Conservation (phyloP, 1,284 basidiomycete species). For the Phlebopus sp. region DNA sequence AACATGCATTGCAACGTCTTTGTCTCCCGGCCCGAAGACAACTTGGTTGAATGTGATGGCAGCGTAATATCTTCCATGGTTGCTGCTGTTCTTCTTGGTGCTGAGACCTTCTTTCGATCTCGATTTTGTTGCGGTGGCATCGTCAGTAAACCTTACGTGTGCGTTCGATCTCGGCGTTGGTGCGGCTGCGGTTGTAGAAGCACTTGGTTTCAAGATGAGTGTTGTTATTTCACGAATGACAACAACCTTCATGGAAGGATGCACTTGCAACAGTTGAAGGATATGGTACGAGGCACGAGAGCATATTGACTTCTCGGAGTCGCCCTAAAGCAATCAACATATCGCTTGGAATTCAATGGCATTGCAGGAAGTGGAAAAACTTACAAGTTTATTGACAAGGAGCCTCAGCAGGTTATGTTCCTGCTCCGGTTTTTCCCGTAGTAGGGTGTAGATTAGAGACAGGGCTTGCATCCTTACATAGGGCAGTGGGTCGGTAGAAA, state of each 20-base stretch:
- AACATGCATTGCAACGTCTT: conserved; percentile 77
- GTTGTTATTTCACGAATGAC: conserved; percentile 86
- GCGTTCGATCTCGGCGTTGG: conserved; percentile 34
- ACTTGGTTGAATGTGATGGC: conserved; percentile 95
- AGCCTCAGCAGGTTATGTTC: conserved; percentile 93
- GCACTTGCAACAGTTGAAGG: conserved; percentile 85
- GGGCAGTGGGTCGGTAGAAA: conserved; percentile 84
- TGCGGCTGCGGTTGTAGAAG: conserved; percentile 41
- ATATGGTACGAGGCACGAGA: conserved; percentile 90
- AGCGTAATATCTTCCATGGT: conserved; percentile 86
- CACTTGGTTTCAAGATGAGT: conserved; percentile 66
- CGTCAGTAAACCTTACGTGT: conserved; percentile 42
- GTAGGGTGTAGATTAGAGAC: conserved; percentile 72
- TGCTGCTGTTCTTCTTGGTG: conserved; percentile 41
- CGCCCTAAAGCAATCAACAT: conserved; percentile 55
- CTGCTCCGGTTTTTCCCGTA: conserved; percentile 92
- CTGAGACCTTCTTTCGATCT: conserved; percentile 13
- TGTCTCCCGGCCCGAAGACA: conserved; percentile 71
- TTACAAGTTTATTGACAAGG: conserved; percentile 90
- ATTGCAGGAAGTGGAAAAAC: conserved; percentile 23
- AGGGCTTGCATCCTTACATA: conserved; percentile 87
- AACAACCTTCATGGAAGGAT: conserved; percentile 93
- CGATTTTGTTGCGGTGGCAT: conserved; percentile 15
- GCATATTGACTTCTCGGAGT: conserved; percentile 85
- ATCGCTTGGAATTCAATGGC: neutral